A percentile compares a stretch with the other conserved stretches of the same genome.
Evolutionary conservation across 768 basidiomycete genomes (phyloP).

Genomic region (Boletus rubroflammeus): DNA sequence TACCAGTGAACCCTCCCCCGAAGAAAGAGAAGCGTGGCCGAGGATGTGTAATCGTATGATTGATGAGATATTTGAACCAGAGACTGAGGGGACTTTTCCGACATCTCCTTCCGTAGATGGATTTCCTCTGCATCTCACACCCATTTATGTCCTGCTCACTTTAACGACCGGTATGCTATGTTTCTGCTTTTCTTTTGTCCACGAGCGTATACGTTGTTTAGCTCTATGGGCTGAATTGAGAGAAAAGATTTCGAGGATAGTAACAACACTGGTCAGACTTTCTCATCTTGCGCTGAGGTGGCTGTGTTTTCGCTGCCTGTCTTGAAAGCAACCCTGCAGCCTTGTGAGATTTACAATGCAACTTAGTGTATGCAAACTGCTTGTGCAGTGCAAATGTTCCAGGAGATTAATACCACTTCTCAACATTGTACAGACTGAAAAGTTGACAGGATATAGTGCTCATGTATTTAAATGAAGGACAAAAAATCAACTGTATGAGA

Average conservation of each 20-base stretch:
- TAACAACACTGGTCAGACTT: not conserved
- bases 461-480: too few relatives aligned
- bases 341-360: not conserved
- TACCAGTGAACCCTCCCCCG: conserved; percentile 71
- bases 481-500: too few relatives aligned
- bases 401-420: not conserved
- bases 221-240: conserved; percentile 22
- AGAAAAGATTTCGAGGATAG: not conserved
- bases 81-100: conserved; percentile 16
- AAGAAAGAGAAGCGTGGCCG: conserved; percentile 47
- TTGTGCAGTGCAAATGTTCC: not conserved
- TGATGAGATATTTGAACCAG: conserved; percentile 22
- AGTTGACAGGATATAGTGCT: too few relatives aligned
- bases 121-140: conserved; percentile 46
- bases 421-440: too few relatives aligned
- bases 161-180: conserved; percentile 61
- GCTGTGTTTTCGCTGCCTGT: not conserved
- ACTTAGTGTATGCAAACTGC: not conserved
- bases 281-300: not conserved
- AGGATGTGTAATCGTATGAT: conserved; percentile 73
- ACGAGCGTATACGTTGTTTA: conserved; percentile 36
- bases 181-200: conserved; percentile 28
- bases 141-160: conserved; percentile 69
- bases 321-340: not conserved
- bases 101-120: conserved; percentile 30